Conservation (phyloP, 2,329 filamentous ascomycete species). For the Sordariomycetes sp. region DNA sequence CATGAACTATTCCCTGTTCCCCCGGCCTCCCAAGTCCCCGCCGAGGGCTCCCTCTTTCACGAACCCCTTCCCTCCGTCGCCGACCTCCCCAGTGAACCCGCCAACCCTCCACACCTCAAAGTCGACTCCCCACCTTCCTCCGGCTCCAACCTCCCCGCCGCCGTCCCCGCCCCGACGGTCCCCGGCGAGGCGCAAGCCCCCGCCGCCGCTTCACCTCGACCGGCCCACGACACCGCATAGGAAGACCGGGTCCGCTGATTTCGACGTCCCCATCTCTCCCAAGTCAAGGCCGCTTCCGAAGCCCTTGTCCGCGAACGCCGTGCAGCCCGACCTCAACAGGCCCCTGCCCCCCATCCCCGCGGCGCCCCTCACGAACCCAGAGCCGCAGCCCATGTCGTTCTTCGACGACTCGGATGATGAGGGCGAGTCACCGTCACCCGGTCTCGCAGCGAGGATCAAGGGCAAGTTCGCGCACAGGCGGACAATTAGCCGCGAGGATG, state of each 20-base stretch:
- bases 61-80: not conserved
- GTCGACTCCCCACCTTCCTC: not conserved
- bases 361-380: not conserved
- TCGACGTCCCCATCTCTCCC: not conserved
- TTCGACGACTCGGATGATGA: slow-evolving; percentile 6
- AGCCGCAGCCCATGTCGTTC: not conserved
- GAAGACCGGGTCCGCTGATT: not conserved
- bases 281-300: not conserved
- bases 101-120: not conserved
- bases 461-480: slow-evolving; percentile 8
- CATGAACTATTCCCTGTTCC: slow-evolving; percentile 3
- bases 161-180: not conserved
- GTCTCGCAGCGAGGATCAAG: not conserved
- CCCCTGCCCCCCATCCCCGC: not conserved
- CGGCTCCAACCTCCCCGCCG: not conserved
- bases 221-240: not conserved
- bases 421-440: not conserved
- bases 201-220: not conserved
- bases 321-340: not conserved
- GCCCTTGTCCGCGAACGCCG: not conserved
- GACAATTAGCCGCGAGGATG: slow-evolving; percentile 6
- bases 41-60: not conserved
- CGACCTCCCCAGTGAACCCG: not conserved
- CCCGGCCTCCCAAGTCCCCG: not conserved
- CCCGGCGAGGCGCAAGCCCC: not conserved